Conservation (phyloP, 345 rosid species). For the Corchorus olitorius region DNA sequence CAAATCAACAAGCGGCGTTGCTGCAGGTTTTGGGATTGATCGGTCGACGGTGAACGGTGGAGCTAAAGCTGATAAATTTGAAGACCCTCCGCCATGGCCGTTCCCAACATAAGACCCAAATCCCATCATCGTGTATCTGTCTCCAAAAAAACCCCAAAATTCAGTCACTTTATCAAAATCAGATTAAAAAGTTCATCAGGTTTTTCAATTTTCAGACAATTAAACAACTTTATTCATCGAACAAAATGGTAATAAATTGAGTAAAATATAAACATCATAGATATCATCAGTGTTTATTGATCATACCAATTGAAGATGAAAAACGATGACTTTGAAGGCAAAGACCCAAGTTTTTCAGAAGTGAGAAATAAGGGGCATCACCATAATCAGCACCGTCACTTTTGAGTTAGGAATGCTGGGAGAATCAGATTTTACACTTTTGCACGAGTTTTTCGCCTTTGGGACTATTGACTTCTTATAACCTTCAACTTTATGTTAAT, state of each 20-base stretch:
- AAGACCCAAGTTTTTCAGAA: background rate
- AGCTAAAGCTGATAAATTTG: slow-evolving; percentile 59
- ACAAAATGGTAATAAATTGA: background rate
- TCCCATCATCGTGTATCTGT: slow-evolving; percentile 40
- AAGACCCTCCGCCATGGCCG: slow-evolving; percentile 43
- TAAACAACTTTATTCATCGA: background rate
- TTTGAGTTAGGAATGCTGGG: background rate
- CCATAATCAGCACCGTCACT: background rate
- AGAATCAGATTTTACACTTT: background rate
- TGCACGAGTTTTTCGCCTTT: background rate
- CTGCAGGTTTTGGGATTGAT: slow-evolving; percentile 28
- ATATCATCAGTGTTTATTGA: background rate
- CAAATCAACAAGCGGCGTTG: slow-evolving; percentile 39
- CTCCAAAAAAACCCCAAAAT: background rate
- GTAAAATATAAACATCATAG: background rate
- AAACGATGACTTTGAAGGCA: background rate
- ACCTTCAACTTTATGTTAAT: background rate
- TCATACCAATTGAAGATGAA: background rate
- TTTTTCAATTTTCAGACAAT: background rate
- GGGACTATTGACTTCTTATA: background rate
- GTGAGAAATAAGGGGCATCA: background rate
- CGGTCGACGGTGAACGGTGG: slow-evolving; percentile 60
- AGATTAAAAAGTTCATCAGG: background rate
- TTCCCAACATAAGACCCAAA: slow-evolving; percentile 32
- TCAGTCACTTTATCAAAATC: background rate